A percentile compares a stretch with the other conserved stretches of the same genome.
These are phyloP conservation scores for Dictyostelium firmibasis DNA, from an alignment of 78 protist genomes.

Conservation along the genomic window DNA sequence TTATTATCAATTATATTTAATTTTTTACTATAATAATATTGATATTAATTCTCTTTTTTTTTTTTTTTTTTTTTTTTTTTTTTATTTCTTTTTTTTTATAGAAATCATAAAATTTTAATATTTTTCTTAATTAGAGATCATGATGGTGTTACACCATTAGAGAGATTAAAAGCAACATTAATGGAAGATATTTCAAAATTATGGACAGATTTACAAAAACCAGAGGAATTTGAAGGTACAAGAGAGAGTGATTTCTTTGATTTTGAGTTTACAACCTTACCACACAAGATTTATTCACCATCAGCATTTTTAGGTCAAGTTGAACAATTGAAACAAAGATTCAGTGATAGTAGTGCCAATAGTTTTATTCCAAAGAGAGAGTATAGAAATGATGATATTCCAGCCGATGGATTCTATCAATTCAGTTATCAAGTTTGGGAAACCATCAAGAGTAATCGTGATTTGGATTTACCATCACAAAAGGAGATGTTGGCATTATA, in stretches of 20 bases:
- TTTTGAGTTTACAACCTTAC: conserved; percentile 83
- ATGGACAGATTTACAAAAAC: conserved; percentile 87
- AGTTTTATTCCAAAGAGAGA: conserved; percentile 68
- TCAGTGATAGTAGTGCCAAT: not conserved
- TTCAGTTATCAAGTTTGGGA: conserved; percentile 88
- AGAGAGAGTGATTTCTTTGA: conserved; percentile 85
- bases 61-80: not conserved
- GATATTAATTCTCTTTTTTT: not conserved
- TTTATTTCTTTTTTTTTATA: not conserved
- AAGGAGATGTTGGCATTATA: conserved; percentile 92
- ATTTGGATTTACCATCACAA: conserved; percentile 94
- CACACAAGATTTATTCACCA: conserved; percentile 79
- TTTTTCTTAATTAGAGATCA: conserved; percentile 91
- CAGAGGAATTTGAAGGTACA: conserved; percentile 69
- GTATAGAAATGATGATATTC: conserved; percentile 81
- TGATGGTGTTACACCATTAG: conserved; percentile 80
- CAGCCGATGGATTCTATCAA: conserved; percentile 87
- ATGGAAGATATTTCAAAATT: conserved; percentile 82
- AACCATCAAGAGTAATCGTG: conserved; percentile 89
- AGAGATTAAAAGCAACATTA: conserved; percentile 14
- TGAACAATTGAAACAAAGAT: conserved; percentile 51
- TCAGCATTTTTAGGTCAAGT: conserved; percentile 71
- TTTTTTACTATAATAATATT: not conserved
- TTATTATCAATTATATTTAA: too few relatives aligned
- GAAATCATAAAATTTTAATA: conserved; percentile 83